These are phyloP conservation scores for Agarophyton chilense DNA, from an alignment of 23 red algal genomes.

Conservation along the genomic window DNA sequence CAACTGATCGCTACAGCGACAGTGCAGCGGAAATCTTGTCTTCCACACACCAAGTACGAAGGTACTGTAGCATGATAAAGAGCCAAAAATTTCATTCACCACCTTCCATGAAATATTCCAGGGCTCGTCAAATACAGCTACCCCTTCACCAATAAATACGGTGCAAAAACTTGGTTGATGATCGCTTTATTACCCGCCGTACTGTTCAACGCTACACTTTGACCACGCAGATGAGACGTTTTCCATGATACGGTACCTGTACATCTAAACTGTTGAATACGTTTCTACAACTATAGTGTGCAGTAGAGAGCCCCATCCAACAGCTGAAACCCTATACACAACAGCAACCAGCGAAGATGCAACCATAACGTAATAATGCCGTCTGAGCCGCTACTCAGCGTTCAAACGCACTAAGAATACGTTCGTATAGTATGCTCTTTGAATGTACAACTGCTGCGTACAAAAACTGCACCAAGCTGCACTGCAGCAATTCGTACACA, in stretches of 20 bases:
- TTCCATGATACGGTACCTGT: background rate
- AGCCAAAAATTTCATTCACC: too few relatives aligned
- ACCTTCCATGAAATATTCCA: too few relatives aligned
- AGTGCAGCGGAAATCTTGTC: too few relatives aligned
- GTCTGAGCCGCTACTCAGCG: background rate
- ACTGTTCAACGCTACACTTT: background rate
- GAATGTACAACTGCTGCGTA: slow-evolving; percentile 8
- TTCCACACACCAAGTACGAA: too few relatives aligned
- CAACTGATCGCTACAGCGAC: too few relatives aligned
- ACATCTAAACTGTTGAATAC: background rate
- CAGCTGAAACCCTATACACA: background rate
- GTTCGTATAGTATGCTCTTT: background rate
- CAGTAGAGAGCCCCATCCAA: background rate
- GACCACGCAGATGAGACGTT: background rate
- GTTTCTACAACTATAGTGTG: background rate
- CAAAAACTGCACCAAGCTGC: background rate
- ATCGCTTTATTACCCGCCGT: background rate
- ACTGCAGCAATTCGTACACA: background rate
- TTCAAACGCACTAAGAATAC: slow-evolving; percentile 7
- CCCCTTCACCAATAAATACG: too few relatives aligned
- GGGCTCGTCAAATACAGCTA: too few relatives aligned
- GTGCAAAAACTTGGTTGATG: too few relatives aligned
- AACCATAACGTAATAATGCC: background rate
- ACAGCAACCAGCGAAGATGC: background rate
- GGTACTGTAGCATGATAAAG: too few relatives aligned